Conservation (phyloP, 2,329 filamentous ascomycete genomes). For the Fusarium guadeloupense region DNA sequence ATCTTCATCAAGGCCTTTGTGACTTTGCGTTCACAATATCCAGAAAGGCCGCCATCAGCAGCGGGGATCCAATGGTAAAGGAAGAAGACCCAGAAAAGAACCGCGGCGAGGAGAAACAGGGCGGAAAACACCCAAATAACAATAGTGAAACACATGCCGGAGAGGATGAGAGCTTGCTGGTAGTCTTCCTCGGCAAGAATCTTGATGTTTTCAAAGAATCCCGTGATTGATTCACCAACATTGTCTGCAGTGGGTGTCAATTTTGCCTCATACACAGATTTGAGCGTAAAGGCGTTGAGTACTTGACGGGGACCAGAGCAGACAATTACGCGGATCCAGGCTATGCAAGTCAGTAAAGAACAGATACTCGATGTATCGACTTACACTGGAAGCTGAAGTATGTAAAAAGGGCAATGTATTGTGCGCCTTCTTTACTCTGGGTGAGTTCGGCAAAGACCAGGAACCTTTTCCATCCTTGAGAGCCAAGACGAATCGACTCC, state of each 20-base stretch:
- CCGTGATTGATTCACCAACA: conserved; percentile 71
- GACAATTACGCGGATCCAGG: conserved; percentile 87
- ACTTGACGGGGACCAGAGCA: conserved; percentile 93
- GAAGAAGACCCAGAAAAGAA: conserved; percentile 85
- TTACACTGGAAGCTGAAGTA: conserved; percentile 80
- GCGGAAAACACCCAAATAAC: conserved; percentile 88
- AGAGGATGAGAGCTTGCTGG: conserved; percentile 83
- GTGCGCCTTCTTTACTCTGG: conserved; percentile 88
- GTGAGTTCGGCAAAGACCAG: conserved; percentile 92
- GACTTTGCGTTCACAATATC: conserved; percentile 92
- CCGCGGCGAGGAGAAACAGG: conserved; percentile 76
- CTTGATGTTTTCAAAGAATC: conserved; percentile 86
- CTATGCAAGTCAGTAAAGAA: conserved; percentile 53
- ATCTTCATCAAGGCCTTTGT: conserved; percentile 86
- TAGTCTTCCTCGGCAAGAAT: conserved; percentile 76
- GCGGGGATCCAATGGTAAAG: conserved; percentile 91
- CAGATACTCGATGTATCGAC: conserved; percentile 32
- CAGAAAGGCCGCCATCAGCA: conserved; percentile 79
- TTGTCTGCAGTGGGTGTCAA: conserved; percentile 64
- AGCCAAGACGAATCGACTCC: conserved; percentile 80
- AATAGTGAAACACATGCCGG: conserved; percentile 91
- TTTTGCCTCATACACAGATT: conserved; percentile 80
- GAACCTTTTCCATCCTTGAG: conserved; percentile 85
- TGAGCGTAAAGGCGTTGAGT: conserved; percentile 88
- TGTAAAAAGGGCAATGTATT: conserved; percentile 90